A percentile compares a stretch with the other conserved stretches of the same genome.
phyloP scores from a whole-genome alignment of 257 asterid species.

The Solanum peruvianum region DNA sequence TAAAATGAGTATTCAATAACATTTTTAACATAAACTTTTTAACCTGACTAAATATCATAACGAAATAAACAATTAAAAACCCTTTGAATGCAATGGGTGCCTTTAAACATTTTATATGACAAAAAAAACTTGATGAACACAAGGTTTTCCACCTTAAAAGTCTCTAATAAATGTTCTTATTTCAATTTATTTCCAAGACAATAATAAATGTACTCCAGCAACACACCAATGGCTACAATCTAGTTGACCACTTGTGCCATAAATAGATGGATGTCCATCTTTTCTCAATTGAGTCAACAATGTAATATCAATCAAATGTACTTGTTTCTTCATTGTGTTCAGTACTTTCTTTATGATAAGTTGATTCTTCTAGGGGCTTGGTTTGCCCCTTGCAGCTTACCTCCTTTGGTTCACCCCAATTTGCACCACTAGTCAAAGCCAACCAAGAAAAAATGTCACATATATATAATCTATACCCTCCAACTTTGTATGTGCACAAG shows the following conservation, averaged over 20 bases:
- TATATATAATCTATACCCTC: not conserved
- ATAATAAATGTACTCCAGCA: constrained; percentile 30
- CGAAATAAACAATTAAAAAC: too few relatives aligned
- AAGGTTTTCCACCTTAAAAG: too few relatives aligned
- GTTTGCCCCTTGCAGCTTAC: constrained; percentile 37
- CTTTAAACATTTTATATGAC: too few relatives aligned
- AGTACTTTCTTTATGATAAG: constrained; percentile 43
- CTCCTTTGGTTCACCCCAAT: constrained; percentile 41
- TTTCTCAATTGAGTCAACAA: constrained; percentile 52
- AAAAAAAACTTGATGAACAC: too few relatives aligned
- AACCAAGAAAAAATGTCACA: not conserved
- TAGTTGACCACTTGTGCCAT: constrained; percentile 20
- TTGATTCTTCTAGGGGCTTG: constrained; percentile 28
- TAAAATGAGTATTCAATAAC: too few relatives aligned
- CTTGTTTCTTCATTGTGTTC: constrained; percentile 27
- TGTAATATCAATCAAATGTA: constrained; percentile 41
- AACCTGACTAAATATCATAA: too few relatives aligned
- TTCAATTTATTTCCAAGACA: not conserved
- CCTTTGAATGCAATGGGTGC: too few relatives aligned
- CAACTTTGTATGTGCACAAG: fast-evolving
- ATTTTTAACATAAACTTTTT: too few relatives aligned
- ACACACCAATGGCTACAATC: constrained; percentile 87
- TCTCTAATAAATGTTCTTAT: too few relatives aligned
- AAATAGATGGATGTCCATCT: constrained; percentile 67
- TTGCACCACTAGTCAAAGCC: constrained; percentile 27